Conservation (phyloP, 345 rosid species). For the Microcos paniculata region DNA sequence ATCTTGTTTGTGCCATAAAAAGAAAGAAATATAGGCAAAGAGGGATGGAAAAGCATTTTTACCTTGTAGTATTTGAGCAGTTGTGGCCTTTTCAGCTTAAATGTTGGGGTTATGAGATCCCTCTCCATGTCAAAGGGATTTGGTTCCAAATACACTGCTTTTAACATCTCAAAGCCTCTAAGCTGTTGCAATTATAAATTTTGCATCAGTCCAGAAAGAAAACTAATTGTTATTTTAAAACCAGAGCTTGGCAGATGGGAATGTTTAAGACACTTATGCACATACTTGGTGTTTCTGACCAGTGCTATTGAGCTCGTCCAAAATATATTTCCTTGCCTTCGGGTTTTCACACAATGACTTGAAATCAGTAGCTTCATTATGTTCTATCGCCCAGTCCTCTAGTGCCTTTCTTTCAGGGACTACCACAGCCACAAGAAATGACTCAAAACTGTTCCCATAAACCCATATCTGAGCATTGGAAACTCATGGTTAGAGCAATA, state of each 20-base stretch:
- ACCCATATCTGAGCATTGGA: slow-evolving; percentile 67
- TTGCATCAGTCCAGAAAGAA: slow-evolving; percentile 17
- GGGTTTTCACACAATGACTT: slow-evolving; percentile 60
- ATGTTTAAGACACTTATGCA: neutral
- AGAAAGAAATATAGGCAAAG: neutral
- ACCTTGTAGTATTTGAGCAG: slow-evolving; percentile 84
- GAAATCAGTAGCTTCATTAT: slow-evolving; percentile 50
- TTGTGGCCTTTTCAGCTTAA: slow-evolving; percentile 90
- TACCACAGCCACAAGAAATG: slow-evolving; percentile 82
- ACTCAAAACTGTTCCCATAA: slow-evolving; percentile 93
- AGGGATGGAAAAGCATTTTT: neutral
- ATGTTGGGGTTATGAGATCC: slow-evolving; percentile 85
- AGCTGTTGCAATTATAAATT: slow-evolving; percentile 46
- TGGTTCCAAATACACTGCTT: slow-evolving; percentile 81
- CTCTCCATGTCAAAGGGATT: slow-evolving; percentile 76
- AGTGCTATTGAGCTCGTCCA: slow-evolving; percentile 77
- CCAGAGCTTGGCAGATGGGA: neutral
- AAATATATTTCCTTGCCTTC: slow-evolving; percentile 65
- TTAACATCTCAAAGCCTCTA: slow-evolving; percentile 86
- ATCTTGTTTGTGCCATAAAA: neutral
- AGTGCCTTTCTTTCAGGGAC: slow-evolving; percentile 74
- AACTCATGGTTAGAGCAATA: neutral
- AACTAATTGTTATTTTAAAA: neutral
- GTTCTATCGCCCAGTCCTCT: slow-evolving; percentile 72
- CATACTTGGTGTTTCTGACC: slow-evolving; percentile 70